Percentiles rank a stretch among this genome's conserved stretches.
Conservation (phyloP, 208 protist genomes). For the Angomonas ambiguus region DNA sequence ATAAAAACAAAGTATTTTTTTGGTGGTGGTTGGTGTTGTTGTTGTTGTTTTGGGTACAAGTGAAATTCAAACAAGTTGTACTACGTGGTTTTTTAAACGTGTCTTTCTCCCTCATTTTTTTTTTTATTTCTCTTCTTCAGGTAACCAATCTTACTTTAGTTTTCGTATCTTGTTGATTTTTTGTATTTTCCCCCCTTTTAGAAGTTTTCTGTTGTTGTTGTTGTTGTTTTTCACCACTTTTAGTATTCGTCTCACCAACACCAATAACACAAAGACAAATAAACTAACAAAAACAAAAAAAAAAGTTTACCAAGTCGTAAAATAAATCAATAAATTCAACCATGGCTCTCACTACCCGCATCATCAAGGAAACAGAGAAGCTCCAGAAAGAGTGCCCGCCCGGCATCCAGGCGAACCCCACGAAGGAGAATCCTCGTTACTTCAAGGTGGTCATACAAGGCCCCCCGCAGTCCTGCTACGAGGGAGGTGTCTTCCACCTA, state of each 20-base stretch:
- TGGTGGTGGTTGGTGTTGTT: too few relatives aligned
- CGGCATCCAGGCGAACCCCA: constrained; percentile 83
- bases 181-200: too few relatives aligned
- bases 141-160: too few relatives aligned
- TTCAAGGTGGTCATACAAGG: constrained; percentile 88
- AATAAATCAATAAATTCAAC: not conserved
- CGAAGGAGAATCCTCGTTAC: constrained; percentile 77
- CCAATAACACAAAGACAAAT: constrained; percentile 5
- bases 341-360: constrained; percentile 79
- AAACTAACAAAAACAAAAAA: constrained; percentile 4
- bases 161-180: too few relatives aligned
- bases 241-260: not conserved
- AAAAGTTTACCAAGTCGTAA: not conserved
- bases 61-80: too few relatives aligned
- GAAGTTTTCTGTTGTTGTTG: constrained; percentile 12
- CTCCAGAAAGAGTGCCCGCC: constrained; percentile 84
- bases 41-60: too few relatives aligned
- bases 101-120: not conserved
- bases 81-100: too few relatives aligned
- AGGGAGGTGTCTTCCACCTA: constrained; percentile 83
- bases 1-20: constrained; percentile 2
- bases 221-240: constrained; percentile 13
- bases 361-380: constrained; percentile 91
- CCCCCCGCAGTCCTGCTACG: constrained; percentile 87
- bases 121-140: too few relatives aligned